Percentiles rank a stretch among this genome's conserved stretches.
These are phyloP conservation scores for Trichoderma citrinoviride DNA, from an alignment of 2,329 filamentous ascomycete genomes.

Conservation along the genomic window DNA sequence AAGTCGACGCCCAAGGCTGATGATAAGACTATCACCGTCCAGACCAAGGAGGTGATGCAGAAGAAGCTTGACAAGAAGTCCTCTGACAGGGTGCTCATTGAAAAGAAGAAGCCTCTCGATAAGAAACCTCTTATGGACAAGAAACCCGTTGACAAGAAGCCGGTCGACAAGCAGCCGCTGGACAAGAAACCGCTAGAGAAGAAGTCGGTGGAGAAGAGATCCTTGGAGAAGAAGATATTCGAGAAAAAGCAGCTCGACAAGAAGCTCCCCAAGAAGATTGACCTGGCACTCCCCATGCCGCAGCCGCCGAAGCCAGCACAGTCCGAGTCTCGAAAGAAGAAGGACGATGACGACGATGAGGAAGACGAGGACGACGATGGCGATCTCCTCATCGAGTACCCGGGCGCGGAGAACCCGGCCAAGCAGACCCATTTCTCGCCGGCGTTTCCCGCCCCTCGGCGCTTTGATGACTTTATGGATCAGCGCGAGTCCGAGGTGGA, in stretches of 20 bases:
- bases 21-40: conserved; percentile 27
- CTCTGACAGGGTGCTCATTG: neutral
- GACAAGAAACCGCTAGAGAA: conserved; percentile 20
- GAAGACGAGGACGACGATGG: conserved; percentile 57
- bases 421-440: conserved; percentile 47
- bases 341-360: conserved; percentile 51
- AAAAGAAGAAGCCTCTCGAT: neutral
- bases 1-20: conserved; percentile 27
- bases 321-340: conserved; percentile 35
- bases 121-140: conserved; percentile 21
- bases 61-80: conserved; percentile 19
- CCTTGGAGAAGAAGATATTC: conserved; percentile 16
- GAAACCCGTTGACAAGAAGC: neutral
- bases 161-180: neutral
- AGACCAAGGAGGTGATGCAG: conserved; percentile 32
- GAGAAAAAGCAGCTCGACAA: conserved; percentile 34
- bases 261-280: conserved; percentile 35
- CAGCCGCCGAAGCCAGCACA: conserved; percentile 33
- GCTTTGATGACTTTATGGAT: conserved; percentile 54
- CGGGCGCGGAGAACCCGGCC: conserved; percentile 44
- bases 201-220: neutral
- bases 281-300: conserved; percentile 38
- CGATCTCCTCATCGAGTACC: conserved; percentile 59
- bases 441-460: conserved; percentile 46
- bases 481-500: conserved; percentile 47